phyloP scores from a whole-genome alignment of 2,329 filamentous ascomycete species.

The Tolypocladium inflatum region DNA sequence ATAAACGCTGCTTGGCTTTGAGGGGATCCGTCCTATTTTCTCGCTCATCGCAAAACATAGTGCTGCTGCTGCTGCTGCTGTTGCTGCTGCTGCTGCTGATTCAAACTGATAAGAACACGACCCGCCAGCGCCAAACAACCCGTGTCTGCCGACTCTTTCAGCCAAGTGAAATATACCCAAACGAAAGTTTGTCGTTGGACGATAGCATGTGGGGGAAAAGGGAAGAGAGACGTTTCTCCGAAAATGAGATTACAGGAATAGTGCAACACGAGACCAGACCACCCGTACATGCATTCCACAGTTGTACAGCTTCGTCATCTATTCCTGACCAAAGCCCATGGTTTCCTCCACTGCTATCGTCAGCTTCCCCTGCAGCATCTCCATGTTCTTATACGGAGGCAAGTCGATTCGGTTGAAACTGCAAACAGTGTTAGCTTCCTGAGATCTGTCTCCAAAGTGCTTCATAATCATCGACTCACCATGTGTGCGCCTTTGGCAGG shows the following conservation, averaged over 20 bases:
- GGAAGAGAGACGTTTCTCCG: background rate
- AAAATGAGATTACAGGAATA: background rate
- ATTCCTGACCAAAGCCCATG: slow-evolving; percentile 97
- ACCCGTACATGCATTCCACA: background rate
- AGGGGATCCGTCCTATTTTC: background rate
- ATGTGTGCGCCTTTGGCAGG: slow-evolving; percentile 94
- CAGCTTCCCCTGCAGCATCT: slow-evolving; percentile 78
- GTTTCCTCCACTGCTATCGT: slow-evolving; percentile 98
- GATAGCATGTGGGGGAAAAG: slow-evolving; percentile 1
- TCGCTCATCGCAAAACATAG: background rate
- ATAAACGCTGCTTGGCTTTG: background rate
- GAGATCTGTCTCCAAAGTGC: background rate
- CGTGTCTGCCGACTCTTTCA: slow-evolving; percentile 19
- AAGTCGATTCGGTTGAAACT: slow-evolving; percentile 97
- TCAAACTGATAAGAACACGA: slow-evolving; percentile 6
- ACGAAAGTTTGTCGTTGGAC: slow-evolving; percentile 5
- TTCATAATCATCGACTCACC: slow-evolving; percentile 48
- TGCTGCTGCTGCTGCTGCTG: slow-evolving; percentile 2
- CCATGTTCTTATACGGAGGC: slow-evolving; percentile 83
- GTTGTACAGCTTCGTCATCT: slow-evolving; percentile 20
- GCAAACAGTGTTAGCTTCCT: slow-evolving; percentile 1
- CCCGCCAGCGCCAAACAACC: slow-evolving; percentile 22
- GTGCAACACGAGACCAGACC: background rate
- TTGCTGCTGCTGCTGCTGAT: slow-evolving; percentile 2
- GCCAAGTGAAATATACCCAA: slow-evolving; percentile 21